Conservation (phyloP, 2,329 filamentous ascomycete genomes). For the Magnaporthiopsis rhizophila region DNA sequence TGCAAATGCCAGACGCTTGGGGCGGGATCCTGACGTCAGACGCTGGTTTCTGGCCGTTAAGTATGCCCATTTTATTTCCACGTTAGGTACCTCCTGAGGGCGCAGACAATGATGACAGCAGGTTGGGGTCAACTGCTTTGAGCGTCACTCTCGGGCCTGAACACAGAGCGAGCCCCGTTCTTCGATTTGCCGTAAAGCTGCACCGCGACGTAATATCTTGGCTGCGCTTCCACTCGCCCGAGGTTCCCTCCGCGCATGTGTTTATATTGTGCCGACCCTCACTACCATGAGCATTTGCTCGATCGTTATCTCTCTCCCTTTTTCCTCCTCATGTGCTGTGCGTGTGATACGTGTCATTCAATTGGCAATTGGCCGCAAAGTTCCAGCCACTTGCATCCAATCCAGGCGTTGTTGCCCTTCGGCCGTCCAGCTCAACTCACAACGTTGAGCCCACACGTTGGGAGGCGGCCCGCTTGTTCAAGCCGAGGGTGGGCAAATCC, state of each 20-base stretch:
- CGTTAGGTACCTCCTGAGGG: neutral
- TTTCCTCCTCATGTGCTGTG: neutral
- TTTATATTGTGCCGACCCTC: neutral
- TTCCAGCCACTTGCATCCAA: neutral
- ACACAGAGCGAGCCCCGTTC: neutral
- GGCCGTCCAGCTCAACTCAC: neutral
- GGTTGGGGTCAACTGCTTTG: neutral
- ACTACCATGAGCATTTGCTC: neutral
- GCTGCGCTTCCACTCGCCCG: neutral
- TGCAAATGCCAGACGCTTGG: neutral
- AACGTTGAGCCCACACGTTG: neutral
- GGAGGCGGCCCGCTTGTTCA: neutral
- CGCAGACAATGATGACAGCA: neutral
- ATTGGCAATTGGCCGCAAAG: neutral
- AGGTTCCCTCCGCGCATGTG: neutral
- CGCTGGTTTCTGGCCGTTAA: neutral
- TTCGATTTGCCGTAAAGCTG: neutral
- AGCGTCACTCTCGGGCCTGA: too few relatives aligned
- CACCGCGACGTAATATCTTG: neutral
- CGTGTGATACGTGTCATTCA: neutral
- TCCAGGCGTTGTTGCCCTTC: neutral
- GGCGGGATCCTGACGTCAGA: neutral
- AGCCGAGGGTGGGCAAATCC: neutral
- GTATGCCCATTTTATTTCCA: neutral
- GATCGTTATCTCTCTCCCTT: neutral